A percentile compares a stretch with the other conserved stretches of the same genome.
Evolutionary conservation across 805 yeast species (phyloP).

Genomic region (Wickerhamiella hasegawae): DNA sequence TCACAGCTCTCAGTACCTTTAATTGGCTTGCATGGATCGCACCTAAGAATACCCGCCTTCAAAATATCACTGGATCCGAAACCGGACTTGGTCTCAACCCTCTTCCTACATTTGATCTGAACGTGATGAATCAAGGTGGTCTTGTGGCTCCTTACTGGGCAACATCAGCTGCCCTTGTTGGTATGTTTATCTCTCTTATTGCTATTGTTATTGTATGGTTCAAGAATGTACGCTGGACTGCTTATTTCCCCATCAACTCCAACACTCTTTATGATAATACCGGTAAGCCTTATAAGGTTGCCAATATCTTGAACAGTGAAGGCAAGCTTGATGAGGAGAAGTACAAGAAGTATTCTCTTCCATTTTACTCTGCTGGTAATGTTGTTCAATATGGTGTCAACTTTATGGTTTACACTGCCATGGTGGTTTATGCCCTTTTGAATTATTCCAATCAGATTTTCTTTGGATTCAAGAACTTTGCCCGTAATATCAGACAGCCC

Average conservation of each 20-base stretch:
- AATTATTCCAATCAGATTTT: conserved; percentile 20
- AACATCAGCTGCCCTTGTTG: conserved; percentile 20
- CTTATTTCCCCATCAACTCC: conserved; percentile 36
- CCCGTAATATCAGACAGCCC: conserved; percentile 4
- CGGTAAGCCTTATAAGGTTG: conserved; percentile 29
- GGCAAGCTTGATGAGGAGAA: conserved; percentile 29
- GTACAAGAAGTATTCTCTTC: conserved; percentile 44
- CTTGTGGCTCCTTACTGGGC: conserved; percentile 32
- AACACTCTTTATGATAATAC: conserved; percentile 27
- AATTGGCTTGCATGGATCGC: conserved; percentile 47
- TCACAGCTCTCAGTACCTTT: conserved; percentile 44
- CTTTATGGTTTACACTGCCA: conserved; percentile 40
- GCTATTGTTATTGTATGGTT: conserved; percentile 25
- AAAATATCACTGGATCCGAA: conserved; percentile 31
- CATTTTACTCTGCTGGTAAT: conserved; percentile 47
- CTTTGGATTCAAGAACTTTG: conserved; percentile 12
- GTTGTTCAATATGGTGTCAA: conserved; percentile 41
- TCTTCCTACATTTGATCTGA: conserved; percentile 35
- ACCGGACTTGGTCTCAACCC: conserved; percentile 41
- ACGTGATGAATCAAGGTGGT: conserved; percentile 17
- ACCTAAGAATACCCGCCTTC: conserved; percentile 34
- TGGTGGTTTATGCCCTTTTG: conserved; percentile 31
- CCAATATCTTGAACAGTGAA: conserved; percentile 31
- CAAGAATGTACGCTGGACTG: conserved; percentile 34
- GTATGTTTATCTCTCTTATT: conserved; percentile 22